Evolutionary conservation across 2,329 filamentous ascomycete genomes (phyloP).

Genomic region (Fusarium anthophilum): DNA sequence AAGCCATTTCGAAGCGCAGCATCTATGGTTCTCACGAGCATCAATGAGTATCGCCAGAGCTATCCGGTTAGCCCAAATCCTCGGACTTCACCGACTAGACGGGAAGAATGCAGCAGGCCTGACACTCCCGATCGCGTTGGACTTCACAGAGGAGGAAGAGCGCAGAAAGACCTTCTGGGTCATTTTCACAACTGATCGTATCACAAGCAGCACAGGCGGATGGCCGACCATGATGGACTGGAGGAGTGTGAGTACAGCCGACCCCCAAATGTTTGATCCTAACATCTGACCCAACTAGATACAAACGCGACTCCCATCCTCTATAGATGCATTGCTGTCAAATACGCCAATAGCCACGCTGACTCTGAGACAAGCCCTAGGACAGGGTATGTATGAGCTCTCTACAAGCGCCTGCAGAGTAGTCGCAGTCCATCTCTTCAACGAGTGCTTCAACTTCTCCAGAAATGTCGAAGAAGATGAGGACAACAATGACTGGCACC

Average conservation of each 20-base stretch:
- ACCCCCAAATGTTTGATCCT: rapidly evolving
- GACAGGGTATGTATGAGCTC: conserved; percentile 34
- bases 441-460: conserved; percentile 35
- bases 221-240: conserved; percentile 83
- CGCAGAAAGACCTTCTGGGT: conserved; percentile 84
- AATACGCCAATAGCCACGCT: conserved; percentile 45
- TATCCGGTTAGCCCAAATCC: conserved; percentile 76
- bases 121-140: conserved; percentile 65
- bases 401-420: conserved; percentile 32
- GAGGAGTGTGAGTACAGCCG: conserved; percentile 4
- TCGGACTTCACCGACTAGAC: conserved; percentile 74
- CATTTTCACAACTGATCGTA: conserved; percentile 79
- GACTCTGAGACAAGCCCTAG: conserved; percentile 18
- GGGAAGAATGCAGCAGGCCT: conserved; percentile 25
- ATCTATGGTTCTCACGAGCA: conserved; percentile 81
- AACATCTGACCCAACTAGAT: background rate
- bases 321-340: conserved; percentile 2
- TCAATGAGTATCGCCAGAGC: conserved; percentile 80
- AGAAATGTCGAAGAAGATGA: conserved; percentile 17
- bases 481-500: conserved; percentile 15
- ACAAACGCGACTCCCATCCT: conserved; percentile 14
- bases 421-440: conserved; percentile 30
- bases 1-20: conserved; percentile 79
- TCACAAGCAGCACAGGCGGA: conserved; percentile 85
- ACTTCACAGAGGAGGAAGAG: conserved; percentile 78